Conservation (phyloP, 352 stramenopile species). For the Vaucheria bursata region DNA sequence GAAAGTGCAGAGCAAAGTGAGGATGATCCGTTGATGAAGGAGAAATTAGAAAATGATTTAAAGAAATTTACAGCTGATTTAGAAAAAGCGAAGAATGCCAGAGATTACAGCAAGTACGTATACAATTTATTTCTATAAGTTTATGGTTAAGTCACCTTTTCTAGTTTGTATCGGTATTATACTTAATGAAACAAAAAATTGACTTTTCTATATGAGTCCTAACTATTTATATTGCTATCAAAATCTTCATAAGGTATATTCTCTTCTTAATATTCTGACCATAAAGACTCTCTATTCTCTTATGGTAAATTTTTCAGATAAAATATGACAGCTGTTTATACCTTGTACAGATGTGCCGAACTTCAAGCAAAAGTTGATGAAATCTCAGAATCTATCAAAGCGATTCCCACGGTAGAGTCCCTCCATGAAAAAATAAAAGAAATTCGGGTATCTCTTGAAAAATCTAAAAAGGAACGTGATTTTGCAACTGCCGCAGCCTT, state of each 20-base stretch:
- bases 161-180: not conserved
- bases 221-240: not conserved
- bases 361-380: slow-evolving; percentile 15
- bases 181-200: not conserved
- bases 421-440: slow-evolving; percentile 10
- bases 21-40: not conserved
- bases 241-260: not conserved
- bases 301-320: not conserved
- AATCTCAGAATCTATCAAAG: slow-evolving; percentile 1
- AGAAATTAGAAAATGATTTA: slow-evolving; percentile 14
- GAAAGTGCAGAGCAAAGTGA: not conserved
- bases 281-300: not conserved
- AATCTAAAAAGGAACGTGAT: slow-evolving; percentile 18
- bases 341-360: slow-evolving; percentile 17
- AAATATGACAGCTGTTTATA: not conserved
- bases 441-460: slow-evolving; percentile 7
- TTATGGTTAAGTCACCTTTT: too few relatives aligned
- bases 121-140: too few relatives aligned
- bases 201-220: not conserved
- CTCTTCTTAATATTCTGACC: not conserved
- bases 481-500: slow-evolving; percentile 17
- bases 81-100: not conserved
- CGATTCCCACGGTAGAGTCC: slow-evolving; percentile 24
- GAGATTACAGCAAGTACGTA: not conserved
- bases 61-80: slow-evolving; percentile 15